Evolutionary conservation across 2,329 filamentous ascomycete species (phyloP).

Genomic region (Septoria petroselini): DNA sequence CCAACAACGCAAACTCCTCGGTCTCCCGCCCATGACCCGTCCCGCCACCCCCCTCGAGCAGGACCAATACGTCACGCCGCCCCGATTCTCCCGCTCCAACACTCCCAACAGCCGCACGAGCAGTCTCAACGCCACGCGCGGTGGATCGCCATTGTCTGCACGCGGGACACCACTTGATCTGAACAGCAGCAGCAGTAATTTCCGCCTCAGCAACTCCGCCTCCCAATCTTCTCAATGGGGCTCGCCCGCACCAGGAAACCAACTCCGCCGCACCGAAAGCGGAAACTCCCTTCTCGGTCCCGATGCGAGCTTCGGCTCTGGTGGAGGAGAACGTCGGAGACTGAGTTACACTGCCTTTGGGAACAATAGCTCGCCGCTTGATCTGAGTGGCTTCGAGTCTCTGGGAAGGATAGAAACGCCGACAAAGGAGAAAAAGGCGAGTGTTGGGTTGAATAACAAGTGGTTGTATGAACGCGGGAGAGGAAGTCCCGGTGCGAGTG

Average conservation of each 20-base stretch:
- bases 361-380: constrained; percentile 50
- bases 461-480: constrained; percentile 85
- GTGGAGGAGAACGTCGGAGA: constrained; percentile 47
- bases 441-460: constrained; percentile 80
- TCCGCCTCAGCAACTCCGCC: constrained; percentile 21
- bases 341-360: constrained; percentile 57
- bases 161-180: constrained; percentile 41
- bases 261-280: constrained; percentile 15
- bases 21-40: constrained; percentile 65
- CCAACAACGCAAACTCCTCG: constrained; percentile 80
- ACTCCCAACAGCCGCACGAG: constrained; percentile 60
- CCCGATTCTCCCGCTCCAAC: constrained; percentile 75
- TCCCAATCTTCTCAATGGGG: constrained; percentile 13
- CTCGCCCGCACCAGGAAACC: constrained; percentile 14
- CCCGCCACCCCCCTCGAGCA: constrained; percentile 65
- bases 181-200: constrained; percentile 16
- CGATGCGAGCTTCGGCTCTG: constrained; percentile 3
- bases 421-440: constrained; percentile 50
- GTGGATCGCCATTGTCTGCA: constrained; percentile 58
- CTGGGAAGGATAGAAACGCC: constrained; percentile 28
- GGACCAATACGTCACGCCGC: constrained; percentile 77
- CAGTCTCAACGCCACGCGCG: constrained; percentile 39
- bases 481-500: constrained; percentile 50
- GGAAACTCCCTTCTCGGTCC: constrained; percentile 12
- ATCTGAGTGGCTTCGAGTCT: constrained; percentile 38